Base-by-base conservation (phyloP, 371 early-diverging fungal genomes). In the Zopfochytrium polystomum region DNA sequence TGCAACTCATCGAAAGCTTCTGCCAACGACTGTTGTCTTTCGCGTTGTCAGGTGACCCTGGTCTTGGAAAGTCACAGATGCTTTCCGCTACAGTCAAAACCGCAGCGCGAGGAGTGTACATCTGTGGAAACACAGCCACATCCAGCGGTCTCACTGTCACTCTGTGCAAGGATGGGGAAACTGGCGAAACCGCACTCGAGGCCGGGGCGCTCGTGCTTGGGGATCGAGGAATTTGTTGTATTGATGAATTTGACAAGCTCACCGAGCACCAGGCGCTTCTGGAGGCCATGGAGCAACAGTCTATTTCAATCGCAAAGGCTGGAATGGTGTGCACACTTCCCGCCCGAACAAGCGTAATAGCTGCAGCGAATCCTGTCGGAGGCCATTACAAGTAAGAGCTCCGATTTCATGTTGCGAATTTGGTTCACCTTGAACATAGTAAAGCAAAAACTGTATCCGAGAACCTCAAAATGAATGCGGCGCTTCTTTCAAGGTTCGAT, bases 271-370 rank as follows among this genome's bases (percentile, higher is more conserved):
- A 95, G 18, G 89, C 95, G 13, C 82, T 99, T 63, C 95, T 98
- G 73, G 99, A 99, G 83, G 99, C 93, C 22, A 99, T 99, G 99
- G 99, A 99, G 81, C 99, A 99, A 78, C 99, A 99, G 81, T 93
- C 96, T 0, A 92, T 99, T 25, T 93, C 93, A n/a, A 92, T 99
- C 13, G 95, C 96, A 54, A 99, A 99, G 81, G 98, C 99, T 23
- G 99, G 99, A 48, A 82, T 90, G 27, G 87, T 90, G 23, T 84
- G 89, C 58, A 83, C 82, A 15, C 74, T 99, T 15, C 99, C 98
- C 73, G 99, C 99, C 3, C 82, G 99, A 67, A 95, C 99, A 25
- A 92, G 96, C 22, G 88, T 99, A 35, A 78, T 99, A 57, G 99
- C 98, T 0, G 93, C 94, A 35, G 99, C 99, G 49, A 99, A 99